phyloP scores from a whole-genome alignment of 2,329 filamentous ascomycete genomes.

The Monosporascus sp. region DNA sequence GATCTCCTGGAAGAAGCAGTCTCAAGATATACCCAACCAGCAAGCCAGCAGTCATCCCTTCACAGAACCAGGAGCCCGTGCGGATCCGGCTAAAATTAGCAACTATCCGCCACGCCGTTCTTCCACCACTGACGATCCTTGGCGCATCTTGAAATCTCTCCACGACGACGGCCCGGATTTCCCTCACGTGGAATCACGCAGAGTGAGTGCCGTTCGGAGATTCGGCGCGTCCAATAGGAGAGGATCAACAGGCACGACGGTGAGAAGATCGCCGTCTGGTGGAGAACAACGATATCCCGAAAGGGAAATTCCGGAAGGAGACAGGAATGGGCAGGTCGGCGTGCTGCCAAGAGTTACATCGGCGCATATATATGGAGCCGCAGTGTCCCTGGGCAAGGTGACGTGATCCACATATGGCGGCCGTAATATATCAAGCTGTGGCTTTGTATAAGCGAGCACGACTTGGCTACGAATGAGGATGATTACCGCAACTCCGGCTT shows the following conservation, averaged over 20 bases:
- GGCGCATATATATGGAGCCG: too few relatives aligned
- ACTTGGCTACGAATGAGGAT: neutral
- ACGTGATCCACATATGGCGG: neutral
- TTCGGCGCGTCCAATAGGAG: neutral
- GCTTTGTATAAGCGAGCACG: too few relatives aligned
- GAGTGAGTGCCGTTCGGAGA: neutral
- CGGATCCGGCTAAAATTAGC: neutral
- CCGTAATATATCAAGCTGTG: too few relatives aligned
- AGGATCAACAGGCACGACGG: neutral
- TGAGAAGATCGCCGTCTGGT: neutral
- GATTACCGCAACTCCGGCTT: neutral
- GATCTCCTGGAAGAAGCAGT: neutral
- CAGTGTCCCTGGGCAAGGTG: too few relatives aligned
- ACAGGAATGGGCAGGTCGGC: neutral
- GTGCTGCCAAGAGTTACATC: too few relatives aligned
- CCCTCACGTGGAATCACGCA: neutral
- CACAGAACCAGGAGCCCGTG: neutral
- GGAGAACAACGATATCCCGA: neutral
- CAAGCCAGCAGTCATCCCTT: too few relatives aligned
- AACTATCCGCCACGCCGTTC: neutral
- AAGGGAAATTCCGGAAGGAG: neutral
- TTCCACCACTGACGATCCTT: neutral
- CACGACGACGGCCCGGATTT: too few relatives aligned
- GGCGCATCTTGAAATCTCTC: neutral
- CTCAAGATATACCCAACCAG: neutral